Evolutionary conservation across 2,329 filamentous ascomycete species (phyloP), one percentile per base, ranked within the genome.

Genomic region (Immersiporthe knoxdaviesiana): DNA sequence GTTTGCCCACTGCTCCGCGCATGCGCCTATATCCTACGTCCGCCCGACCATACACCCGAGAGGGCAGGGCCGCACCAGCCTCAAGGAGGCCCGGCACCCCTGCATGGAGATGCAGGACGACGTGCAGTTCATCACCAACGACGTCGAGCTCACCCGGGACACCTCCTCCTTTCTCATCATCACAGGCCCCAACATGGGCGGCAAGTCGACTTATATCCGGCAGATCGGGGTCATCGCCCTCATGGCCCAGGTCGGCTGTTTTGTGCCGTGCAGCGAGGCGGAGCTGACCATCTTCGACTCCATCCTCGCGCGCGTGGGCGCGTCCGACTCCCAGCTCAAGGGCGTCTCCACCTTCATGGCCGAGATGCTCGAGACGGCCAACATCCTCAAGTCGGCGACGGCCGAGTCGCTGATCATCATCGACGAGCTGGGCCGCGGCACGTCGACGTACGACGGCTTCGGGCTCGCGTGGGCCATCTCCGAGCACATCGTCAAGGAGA

Each of bases 51-150:
- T 99, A 77, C 94, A 99, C 77, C 85, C 90, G 14, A 92, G 96
- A 41, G 96, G 95, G 37, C 89, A 92, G 61, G 96, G 95, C 3
- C 91, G 94, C 75, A 99, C 96, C 0, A 83, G 97, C 30, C 86
- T 99, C n/a, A 92, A 90, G 73, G 97, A 97, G 81, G 93, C 96
- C 2, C 91, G 97, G 14, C 96, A 99, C 77, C 97, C 97, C 0
- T 99, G 96, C 78, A 92, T 99, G 88, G 96, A 99, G 79, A 94
- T 97, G 88, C 96, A 99, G 80, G 97, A 99, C 75, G 96, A 99
- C 76, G 91, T 99, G 56, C 94, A 95, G 72, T 99, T 99, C 82
- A 99, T 99, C 80, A 97, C 95, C 68, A 99, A 99, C 78, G 95
- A 99, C 74, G 93, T 98, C 30, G 89, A 90, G 66, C 88, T 99